Evolutionary conservation across 148 eudicot species (phyloP), one percentile per base, ranked within the genome.

Genomic region (Linanthus parryae): DNA sequence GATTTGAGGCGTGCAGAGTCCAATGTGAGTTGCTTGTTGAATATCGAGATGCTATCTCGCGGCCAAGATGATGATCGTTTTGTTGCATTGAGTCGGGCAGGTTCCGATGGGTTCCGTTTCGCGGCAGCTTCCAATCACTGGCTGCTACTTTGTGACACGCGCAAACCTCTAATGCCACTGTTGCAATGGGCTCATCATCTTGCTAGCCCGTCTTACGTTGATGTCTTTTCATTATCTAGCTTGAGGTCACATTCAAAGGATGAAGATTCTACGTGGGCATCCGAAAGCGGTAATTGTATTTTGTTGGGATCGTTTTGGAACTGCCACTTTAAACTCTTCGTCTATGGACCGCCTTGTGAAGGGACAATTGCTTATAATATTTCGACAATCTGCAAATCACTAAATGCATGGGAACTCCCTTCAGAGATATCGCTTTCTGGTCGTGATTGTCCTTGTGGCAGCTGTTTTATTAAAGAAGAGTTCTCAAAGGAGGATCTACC

Each of bases 241-340:
- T 59, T 91, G 45, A 79, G 89, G 68, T 68, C 79, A 44, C 57
- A 64, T 21, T 63, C 74, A 2, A 51, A 58, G 49, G 68, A 66
- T 73, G 77, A 55, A 21, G 58, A 58, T 17, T 72, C 48, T 65
- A 50, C 31, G 15, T 63, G 44, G 70, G 66, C 73, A 56, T 78
- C 83, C 33, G 69, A 77, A 26, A 36, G 36, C 23, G 95, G 95
- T 14, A 67, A 52, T 67, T 80, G 79, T 52, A 59, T 91, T 57
- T 5, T 91, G 27, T 33, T 91, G 61, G 98, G 98, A 42, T 91
- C 98, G 3, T 81, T 91, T 54, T 86, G 85, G 95, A 63, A 77
- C 36, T 59, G 73, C 19, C 77, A 80, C 29, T 91, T 85, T 62
- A 70, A 65, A 51, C 53, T 85, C 15, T 86, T 90, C 58, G 78